A percentile compares a stretch with the other conserved stretches of the same genome.
Conservation (phyloP, 805 yeast species). For the Isabelozyma gotoi region DNA sequence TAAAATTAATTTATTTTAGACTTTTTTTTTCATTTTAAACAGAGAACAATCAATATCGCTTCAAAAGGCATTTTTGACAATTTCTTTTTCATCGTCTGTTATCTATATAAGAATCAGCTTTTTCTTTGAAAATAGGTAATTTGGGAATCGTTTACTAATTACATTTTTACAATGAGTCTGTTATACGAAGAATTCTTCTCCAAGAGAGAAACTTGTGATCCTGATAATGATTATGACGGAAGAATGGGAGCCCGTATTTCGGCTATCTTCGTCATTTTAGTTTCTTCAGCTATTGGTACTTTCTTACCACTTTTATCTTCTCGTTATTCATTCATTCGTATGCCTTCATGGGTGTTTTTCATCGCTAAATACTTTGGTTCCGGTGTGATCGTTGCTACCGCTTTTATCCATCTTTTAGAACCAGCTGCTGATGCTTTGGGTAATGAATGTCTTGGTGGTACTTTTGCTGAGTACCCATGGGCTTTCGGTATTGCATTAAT, state of each 20-base stretch:
- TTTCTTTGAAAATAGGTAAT: no score
- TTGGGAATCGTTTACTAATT: no score
- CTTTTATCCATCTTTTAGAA: slow-evolving; percentile 69
- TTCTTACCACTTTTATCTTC: slow-evolving; percentile 65
- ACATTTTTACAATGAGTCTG: background rate
- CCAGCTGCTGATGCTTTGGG: slow-evolving; percentile 65
- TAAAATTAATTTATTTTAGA: no score
- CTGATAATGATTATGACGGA: slow-evolving; percentile 47
- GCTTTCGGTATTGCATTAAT: slow-evolving; percentile 55
- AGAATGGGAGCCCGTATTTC: slow-evolving; percentile 54
- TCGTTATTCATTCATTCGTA: slow-evolving; percentile 52
- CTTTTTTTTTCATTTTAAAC: no score
- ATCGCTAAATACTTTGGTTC: slow-evolving; percentile 77
- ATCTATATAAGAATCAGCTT: background rate
- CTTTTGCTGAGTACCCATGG: slow-evolving; percentile 51
- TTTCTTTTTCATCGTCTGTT: no score
- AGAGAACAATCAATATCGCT: no score
- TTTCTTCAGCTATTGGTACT: slow-evolving; percentile 54
- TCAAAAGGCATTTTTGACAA: no score
- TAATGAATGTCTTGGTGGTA: slow-evolving; percentile 62
- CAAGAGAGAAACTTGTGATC: slow-evolving; percentile 37
- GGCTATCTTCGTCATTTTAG: slow-evolving; percentile 59
- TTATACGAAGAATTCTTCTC: slow-evolving; percentile 37
- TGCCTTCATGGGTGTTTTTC: slow-evolving; percentile 65
- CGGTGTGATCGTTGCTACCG: slow-evolving; percentile 81